A percentile compares a stretch with the other conserved stretches of the same genome.
phyloP scores from a whole-genome alignment of 2,329 filamentous ascomycete genomes.

The Nothophaeocryptopus gaeumannii region DNA sequence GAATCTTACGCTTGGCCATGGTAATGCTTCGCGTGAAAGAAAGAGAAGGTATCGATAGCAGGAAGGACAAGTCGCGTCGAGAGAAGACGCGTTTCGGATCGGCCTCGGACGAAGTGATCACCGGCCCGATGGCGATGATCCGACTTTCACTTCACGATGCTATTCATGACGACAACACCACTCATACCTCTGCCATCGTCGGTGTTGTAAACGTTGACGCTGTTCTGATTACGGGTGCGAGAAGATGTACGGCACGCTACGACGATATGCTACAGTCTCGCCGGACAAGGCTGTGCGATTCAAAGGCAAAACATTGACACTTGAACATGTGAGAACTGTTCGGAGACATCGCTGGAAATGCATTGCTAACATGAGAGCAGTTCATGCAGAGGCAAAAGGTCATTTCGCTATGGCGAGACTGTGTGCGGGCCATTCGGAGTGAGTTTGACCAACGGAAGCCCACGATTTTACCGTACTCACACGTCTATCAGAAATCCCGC shows the following conservation, averaged over 20 bases:
- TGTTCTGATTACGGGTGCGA: background rate
- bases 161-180: no score
- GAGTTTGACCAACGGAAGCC: slow-evolving; percentile 5
- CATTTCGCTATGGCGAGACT: slow-evolving; percentile 48
- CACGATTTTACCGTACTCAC: background rate
- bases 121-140: no score
- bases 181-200: no score
- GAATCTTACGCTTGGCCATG: slow-evolving; percentile 20
- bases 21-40: background rate
- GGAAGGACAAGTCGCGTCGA: background rate
- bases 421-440: slow-evolving; percentile 44
- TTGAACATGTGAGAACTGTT: slow-evolving; percentile 26
- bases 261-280: slow-evolving; percentile 32
- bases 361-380: slow-evolving; percentile 25
- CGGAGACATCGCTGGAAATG: background rate
- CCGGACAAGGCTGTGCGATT: slow-evolving; percentile 31
- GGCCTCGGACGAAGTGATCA: background rate
- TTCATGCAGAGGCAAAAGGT: slow-evolving; percentile 51
- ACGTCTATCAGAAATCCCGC: slow-evolving; percentile 33
- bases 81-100: background rate
- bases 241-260: slow-evolving; percentile 17
- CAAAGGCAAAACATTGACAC: slow-evolving; percentile 33
- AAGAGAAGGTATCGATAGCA: background rate
- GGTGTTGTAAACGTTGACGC: no score
- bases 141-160: no score